phyloP scores from a whole-genome alignment of 1,284 basidiomycete genomes.

The Microbotryum scabiosae region DNA sequence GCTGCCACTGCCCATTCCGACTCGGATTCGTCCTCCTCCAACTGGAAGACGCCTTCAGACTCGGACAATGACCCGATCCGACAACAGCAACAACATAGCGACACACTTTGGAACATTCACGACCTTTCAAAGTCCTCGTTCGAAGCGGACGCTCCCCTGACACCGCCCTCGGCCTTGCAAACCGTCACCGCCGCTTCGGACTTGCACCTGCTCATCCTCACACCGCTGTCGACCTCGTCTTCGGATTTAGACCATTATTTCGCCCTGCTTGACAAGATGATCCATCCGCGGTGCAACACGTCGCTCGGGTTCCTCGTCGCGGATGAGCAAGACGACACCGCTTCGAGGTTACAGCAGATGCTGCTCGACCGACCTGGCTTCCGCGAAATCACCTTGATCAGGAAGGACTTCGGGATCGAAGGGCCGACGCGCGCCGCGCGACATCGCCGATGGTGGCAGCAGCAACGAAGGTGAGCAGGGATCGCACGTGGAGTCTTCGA shows the following conservation, averaged over 20 bases:
- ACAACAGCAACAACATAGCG: no score
- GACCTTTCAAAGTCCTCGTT: no score
- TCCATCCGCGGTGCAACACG: conserved; percentile 18
- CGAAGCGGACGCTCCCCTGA: no score
- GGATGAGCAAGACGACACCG: conserved; percentile 26
- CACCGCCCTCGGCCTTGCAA: no score
- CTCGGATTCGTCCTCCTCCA: no score
- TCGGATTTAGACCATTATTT: conserved; percentile 11
- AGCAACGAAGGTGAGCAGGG: conserved; percentile 14
- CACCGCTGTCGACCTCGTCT: conserved; percentile 22
- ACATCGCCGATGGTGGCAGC: conserved; percentile 18
- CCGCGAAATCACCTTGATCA: conserved; percentile 16
- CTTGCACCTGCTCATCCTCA: conserved; percentile 23
- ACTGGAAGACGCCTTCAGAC: no score
- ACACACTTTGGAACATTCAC: no score
- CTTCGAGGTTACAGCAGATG: conserved; percentile 4
- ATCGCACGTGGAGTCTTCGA: neutral
- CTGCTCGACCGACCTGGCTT: conserved; percentile 2
- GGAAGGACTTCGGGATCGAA: conserved; percentile 20
- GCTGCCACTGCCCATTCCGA: no score
- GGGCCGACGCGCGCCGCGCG: conserved; percentile 10
- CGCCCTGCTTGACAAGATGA: conserved; percentile 5
- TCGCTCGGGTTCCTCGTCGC: conserved; percentile 21
- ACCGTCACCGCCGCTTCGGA: no score
- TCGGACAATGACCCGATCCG: no score